Conservation (phyloP, 2,329 filamentous ascomycete species). For the Ophiosphaerella herpotricha region DNA sequence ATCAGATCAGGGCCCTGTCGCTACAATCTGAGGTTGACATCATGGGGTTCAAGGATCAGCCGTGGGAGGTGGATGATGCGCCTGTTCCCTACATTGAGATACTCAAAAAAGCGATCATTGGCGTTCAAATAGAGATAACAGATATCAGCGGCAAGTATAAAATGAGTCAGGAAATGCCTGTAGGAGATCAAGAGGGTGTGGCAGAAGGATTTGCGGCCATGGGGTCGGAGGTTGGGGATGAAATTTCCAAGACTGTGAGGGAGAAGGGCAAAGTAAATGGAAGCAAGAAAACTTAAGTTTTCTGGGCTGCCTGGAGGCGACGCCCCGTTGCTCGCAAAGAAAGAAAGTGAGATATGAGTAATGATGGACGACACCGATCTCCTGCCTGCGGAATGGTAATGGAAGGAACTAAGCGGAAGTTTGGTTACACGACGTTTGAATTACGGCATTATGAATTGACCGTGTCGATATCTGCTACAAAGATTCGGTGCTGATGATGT, state of each 20-base stretch:
- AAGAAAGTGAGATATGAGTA: too few relatives aligned
- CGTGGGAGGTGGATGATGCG: slow-evolving; percentile 65
- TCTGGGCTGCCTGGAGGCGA: too few relatives aligned
- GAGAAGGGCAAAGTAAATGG: slow-evolving; percentile 22
- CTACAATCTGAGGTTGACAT: slow-evolving; percentile 56
- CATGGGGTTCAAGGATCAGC: slow-evolving; percentile 59
- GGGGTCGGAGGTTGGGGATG: slow-evolving; percentile 43
- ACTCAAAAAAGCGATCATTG: slow-evolving; percentile 29
- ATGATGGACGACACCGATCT: too few relatives aligned
- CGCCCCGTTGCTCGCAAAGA: too few relatives aligned
- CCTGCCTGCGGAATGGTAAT: too few relatives aligned
- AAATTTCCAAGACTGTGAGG: slow-evolving; percentile 38
- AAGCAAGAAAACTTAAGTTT: background rate
- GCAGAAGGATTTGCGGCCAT: slow-evolving; percentile 59
- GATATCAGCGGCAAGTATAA: slow-evolving; percentile 34
- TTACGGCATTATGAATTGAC: too few relatives aligned
- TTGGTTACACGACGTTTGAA: too few relatives aligned
- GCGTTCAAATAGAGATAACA: slow-evolving; percentile 29
- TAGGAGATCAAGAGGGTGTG: slow-evolving; percentile 53
- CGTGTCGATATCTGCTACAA: too few relatives aligned
- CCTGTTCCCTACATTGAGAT: slow-evolving; percentile 59
- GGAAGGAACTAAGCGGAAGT: too few relatives aligned
- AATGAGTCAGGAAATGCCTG: slow-evolving; percentile 30
- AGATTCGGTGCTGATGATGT: too few relatives aligned
- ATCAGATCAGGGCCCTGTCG: slow-evolving; percentile 60